These are phyloP conservation scores for Phytopythium mirpurense DNA, from an alignment of 352 stramenopile genomes.

Conservation along the genomic window DNA sequence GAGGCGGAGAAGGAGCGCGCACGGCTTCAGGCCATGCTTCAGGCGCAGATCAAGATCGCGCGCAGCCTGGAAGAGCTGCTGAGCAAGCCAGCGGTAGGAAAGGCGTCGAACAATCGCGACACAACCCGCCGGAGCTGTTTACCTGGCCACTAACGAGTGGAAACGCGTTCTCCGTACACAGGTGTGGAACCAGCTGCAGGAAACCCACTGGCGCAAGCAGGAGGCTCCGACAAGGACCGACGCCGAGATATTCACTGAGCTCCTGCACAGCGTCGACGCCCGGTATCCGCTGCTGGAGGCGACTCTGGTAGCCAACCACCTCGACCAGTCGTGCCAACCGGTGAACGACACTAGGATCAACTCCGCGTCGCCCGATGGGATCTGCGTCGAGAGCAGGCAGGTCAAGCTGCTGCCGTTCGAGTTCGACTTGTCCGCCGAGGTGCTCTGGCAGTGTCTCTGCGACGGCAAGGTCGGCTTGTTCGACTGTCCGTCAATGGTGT, in stretches of 20 bases:
- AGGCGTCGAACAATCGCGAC: no score
- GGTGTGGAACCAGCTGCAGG: conserved; percentile 6
- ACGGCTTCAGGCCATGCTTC: conserved; percentile 18
- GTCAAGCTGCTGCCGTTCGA: conserved; percentile 5
- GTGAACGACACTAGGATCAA: neutral
- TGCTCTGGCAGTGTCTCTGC: neutral
- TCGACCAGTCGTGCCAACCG: neutral
- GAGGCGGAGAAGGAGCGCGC: conserved; percentile 27
- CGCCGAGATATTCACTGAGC: neutral
- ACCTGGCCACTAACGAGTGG: no score
- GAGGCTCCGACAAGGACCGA: neutral
- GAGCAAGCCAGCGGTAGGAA: conserved; percentile 15
- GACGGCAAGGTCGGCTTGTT: conserved; percentile 1
- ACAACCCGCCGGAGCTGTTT: no score
- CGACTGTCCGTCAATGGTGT: neutral
- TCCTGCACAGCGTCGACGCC: neutral
- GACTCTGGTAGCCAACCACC: neutral
- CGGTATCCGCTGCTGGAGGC: neutral
- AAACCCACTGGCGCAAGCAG: conserved; percentile 1
- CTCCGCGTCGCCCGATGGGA: neutral
- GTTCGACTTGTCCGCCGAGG: neutral
- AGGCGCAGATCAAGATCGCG: conserved; percentile 29
- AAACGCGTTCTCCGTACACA: neutral
- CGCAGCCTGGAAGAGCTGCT: conserved; percentile 25
- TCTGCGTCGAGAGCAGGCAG: conserved; percentile 1